Evolutionary conservation across 495 filamentous ascomycete genomes (phyloP).

Genomic region (Penicillium ucsense): DNA sequence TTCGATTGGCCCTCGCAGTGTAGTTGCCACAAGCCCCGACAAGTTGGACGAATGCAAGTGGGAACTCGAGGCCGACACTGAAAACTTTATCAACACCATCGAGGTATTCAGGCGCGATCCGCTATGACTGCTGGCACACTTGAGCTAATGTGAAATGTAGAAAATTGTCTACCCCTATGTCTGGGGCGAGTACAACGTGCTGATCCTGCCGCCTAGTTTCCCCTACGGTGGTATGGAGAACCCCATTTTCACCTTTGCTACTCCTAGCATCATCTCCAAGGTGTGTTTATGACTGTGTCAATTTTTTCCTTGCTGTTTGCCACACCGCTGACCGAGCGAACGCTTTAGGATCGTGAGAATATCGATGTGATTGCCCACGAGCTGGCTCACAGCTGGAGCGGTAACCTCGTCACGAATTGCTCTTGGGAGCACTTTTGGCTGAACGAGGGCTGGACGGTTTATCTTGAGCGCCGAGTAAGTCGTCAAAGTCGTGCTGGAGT

Average conservation of each 20-base stretch:
- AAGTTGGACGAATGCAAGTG: conserved; percentile 74
- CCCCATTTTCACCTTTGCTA: conserved; percentile 86
- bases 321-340: conserved; percentile 1
- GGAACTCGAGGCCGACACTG: conserved; percentile 83
- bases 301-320: neutral
- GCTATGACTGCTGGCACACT: neutral
- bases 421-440: conserved; percentile 98
- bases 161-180: conserved; percentile 78
- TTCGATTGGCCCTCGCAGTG: conserved; percentile 72
- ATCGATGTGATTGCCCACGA: conserved; percentile 97
- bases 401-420: conserved; percentile 81
- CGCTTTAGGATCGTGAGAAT: conserved; percentile 65
- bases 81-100: conserved; percentile 79
- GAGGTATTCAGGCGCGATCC: conserved; percentile 40
- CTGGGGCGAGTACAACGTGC: conserved; percentile 91
- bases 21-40: conserved; percentile 77
- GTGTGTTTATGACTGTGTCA: conserved; percentile 8
- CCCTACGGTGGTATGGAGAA: conserved; percentile 93
- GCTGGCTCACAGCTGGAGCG: conserved; percentile 83
- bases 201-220: conserved; percentile 85
- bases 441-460: conserved; percentile 93
- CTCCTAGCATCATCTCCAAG: conserved; percentile 82
- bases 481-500: too few relatives aligned
- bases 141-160: conserved; percentile 11
- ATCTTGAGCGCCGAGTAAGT: conserved; percentile 70